Conservation (phyloP, 352 stramenopile species). For the Phytophthora syringae region DNA sequence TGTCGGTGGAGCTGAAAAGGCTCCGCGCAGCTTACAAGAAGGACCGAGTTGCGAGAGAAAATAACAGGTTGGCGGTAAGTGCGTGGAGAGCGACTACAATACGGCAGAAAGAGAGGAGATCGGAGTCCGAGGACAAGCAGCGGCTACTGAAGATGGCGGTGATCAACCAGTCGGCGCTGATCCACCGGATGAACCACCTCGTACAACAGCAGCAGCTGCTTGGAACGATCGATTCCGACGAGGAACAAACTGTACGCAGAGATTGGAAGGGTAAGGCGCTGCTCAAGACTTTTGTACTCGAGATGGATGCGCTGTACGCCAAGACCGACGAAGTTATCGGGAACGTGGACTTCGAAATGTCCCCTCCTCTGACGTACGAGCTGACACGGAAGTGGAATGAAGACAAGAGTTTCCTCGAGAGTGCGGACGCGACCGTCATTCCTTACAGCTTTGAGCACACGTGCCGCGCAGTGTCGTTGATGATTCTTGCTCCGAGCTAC, state of each 20-base stretch:
- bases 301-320: constrained; percentile 33
- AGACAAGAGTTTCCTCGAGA: constrained; percentile 28
- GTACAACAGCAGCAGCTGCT: constrained; percentile 17
- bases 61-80: constrained; percentile 21
- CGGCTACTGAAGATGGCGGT: constrained; percentile 22
- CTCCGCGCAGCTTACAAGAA: constrained; percentile 4
- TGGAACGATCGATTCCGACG: constrained; percentile 1
- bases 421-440: constrained; percentile 27
- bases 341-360: constrained; percentile 16
- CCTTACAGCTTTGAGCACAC: constrained; percentile 31
- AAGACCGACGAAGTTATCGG: constrained; percentile 27
- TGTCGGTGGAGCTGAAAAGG: constrained; percentile 18
- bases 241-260: neutral
- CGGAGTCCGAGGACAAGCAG: constrained; percentile 24
- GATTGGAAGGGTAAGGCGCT: constrained; percentile 6
- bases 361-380: constrained; percentile 25
- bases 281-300: constrained; percentile 31
- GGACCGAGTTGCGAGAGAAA: constrained; percentile 11
- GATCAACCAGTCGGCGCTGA: constrained; percentile 17
- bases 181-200: constrained; percentile 21
- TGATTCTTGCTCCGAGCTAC: constrained; percentile 26
- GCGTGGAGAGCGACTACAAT: constrained; percentile 24
- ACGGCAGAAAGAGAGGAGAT: constrained; percentile 30
- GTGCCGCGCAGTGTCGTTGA: constrained; percentile 28
- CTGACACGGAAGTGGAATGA: constrained; percentile 20